A percentile compares a stretch with the other conserved stretches of the same genome.
phyloP scores from a whole-genome alignment of 768 basidiomycete genomes.

The Pleurotus pulmonarius region DNA sequence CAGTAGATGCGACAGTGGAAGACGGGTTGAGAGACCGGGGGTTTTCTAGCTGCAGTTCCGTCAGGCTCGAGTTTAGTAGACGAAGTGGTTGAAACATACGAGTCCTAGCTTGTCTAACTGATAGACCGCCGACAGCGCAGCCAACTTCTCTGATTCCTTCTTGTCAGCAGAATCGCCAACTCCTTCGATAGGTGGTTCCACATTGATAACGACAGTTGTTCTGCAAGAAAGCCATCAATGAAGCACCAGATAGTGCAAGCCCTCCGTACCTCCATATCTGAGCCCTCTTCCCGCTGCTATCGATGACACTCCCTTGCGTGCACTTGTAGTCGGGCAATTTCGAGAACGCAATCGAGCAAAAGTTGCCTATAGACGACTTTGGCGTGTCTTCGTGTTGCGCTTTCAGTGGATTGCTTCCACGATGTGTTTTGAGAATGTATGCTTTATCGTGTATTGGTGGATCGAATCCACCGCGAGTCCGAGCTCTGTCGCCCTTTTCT shows the following conservation, averaged over 20 bases:
- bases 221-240: background rate
- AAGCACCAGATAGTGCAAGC: background rate
- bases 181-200: conserved; percentile 44
- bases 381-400: conserved; percentile 29
- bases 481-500: background rate
- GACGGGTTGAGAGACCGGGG: conserved; percentile 25
- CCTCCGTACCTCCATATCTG: conserved; percentile 43
- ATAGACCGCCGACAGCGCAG: conserved; percentile 68
- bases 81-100: conserved; percentile 39
- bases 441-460: conserved; percentile 30
- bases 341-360: conserved; percentile 23
- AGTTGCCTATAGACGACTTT: conserved; percentile 39
- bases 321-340: conserved; percentile 29
- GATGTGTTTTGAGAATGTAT: conserved; percentile 28
- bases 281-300: conserved; percentile 16
- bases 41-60: conserved; percentile 31
- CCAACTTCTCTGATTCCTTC: conserved; percentile 71
- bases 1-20: conserved; percentile 1
- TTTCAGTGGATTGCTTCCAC: conserved; percentile 26
- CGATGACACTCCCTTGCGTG: conserved; percentile 22
- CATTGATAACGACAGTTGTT: conserved; percentile 21
- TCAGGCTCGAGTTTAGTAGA: background rate
- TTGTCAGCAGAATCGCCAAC: conserved; percentile 57
- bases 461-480: conserved; percentile 17
- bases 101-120: conserved; percentile 62